phyloP scores from a whole-genome alignment of 2,329 filamentous ascomycete genomes.

The Colletotrichum sp. region DNA sequence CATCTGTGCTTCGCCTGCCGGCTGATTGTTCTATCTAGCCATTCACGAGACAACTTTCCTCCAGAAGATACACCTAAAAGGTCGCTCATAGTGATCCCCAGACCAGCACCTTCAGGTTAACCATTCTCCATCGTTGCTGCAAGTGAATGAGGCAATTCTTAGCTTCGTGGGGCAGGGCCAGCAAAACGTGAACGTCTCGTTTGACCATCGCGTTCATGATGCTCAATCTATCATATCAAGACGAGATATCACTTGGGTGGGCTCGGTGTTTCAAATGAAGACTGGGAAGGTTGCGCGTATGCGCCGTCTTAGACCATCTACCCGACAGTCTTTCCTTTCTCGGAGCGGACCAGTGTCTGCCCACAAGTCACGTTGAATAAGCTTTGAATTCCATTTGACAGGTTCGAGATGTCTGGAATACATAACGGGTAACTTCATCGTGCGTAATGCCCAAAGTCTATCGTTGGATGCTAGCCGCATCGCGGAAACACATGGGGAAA shows the following conservation, averaged over 20 bases:
- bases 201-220: fast-evolving
- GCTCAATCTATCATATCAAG: background rate
- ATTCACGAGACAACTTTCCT: fast-evolving
- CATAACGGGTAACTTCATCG: background rate
- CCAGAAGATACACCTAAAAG: too few species aligned
- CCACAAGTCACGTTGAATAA: background rate
- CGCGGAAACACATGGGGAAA: background rate
- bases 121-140: fast-evolving
- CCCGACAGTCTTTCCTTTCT: background rate
- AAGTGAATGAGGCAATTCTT: fast-evolving
- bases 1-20: background rate
- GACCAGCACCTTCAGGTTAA: background rate
- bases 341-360: background rate
- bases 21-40: background rate
- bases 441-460: background rate
- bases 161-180: background rate
- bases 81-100: background rate
- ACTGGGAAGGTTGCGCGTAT: fast-evolving
- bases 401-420: background rate
- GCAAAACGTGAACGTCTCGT: background rate
- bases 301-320: background rate
- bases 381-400: background rate
- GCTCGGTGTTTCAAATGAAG: fast-evolving
- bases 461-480: background rate
- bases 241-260: fast-evolving